phyloP scores from a whole-genome alignment of 495 filamentous ascomycete species.

The Neohortaea acidophila region DNA sequence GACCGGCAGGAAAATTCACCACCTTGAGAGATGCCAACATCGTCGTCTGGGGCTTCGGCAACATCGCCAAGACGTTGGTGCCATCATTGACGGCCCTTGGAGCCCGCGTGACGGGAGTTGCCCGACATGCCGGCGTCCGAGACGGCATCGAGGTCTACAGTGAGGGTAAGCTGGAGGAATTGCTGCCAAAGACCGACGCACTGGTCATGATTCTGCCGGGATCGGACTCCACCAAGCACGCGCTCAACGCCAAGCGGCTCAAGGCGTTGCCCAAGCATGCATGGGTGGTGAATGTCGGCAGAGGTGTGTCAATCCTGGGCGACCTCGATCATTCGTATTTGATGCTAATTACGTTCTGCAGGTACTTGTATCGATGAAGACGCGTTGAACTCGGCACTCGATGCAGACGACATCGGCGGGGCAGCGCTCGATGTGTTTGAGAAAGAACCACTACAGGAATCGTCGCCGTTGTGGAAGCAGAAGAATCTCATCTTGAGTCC shows the following conservation, averaged over 20 bases:
- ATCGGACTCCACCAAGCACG: slow-evolving; percentile 13
- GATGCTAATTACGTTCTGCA: too few relatives aligned
- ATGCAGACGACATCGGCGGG: slow-evolving; percentile 46
- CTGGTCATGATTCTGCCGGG: slow-evolving; percentile 18
- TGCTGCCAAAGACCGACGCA: slow-evolving; percentile 13
- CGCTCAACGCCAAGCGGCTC: slow-evolving; percentile 11
- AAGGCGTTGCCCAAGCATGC: slow-evolving; percentile 15
- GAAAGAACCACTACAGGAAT: slow-evolving; percentile 49
- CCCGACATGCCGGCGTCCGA: slow-evolving; percentile 7
- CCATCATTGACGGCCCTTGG: slow-evolving; percentile 9
- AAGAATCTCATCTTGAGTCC: slow-evolving; percentile 13
- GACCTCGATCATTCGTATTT: too few relatives aligned
- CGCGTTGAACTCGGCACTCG: slow-evolving; percentile 45
- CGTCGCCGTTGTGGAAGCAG: slow-evolving; percentile 10
- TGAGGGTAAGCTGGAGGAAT: slow-evolving; percentile 9
- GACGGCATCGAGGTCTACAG: slow-evolving; percentile 31
- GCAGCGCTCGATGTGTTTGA: slow-evolving; percentile 70
- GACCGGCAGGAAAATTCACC: slow-evolving; percentile 27
- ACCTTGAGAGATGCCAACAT: slow-evolving; percentile 36
- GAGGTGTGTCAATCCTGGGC: too few relatives aligned
- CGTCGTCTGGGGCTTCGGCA: slow-evolving; percentile 16
- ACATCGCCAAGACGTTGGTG: slow-evolving; percentile 14
- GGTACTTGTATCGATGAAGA: slow-evolving; percentile 39
- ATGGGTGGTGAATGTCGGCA: slow-evolving; percentile 16
- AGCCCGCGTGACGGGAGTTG: slow-evolving; percentile 11